These are phyloP conservation scores for Pisolithus orientalis DNA, from an alignment of 768 basidiomycete genomes.

Conservation along the genomic window DNA sequence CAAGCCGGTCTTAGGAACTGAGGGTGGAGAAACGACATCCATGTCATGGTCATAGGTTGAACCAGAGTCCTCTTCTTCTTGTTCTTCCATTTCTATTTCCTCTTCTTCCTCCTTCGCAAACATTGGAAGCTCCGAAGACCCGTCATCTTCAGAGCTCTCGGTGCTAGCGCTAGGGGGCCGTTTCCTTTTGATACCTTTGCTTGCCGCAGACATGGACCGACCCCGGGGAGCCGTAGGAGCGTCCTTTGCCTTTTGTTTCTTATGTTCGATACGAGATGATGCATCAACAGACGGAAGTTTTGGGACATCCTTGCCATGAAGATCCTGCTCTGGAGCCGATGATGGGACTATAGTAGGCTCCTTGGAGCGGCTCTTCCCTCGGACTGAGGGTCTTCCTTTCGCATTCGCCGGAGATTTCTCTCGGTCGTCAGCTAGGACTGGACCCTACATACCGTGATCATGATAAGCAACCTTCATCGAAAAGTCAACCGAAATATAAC, in stretches of 20 bases:
- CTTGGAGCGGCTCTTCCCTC: slow-evolving; percentile 10
- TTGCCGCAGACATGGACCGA: slow-evolving; percentile 1
- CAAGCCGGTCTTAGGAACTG: slow-evolving; percentile 12
- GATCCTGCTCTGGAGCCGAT: slow-evolving; percentile 53
- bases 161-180: slow-evolving; percentile 20
- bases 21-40: slow-evolving; percentile 27
- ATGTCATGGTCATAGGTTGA: slow-evolving; percentile 37
- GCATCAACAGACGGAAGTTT: slow-evolving; percentile 5
- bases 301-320: slow-evolving; percentile 9
- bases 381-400: slow-evolving; percentile 8
- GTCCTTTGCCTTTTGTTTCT: slow-evolving; percentile 2
- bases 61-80: slow-evolving; percentile 37
- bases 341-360: slow-evolving; percentile 45
- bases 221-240: slow-evolving; percentile 2
- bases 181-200: slow-evolving; percentile 13
- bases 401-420: slow-evolving; percentile 7
- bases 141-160: slow-evolving; percentile 14
- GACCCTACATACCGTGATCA: slow-evolving; percentile 1
- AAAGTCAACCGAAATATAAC: neutral
- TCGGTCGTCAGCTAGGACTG: slow-evolving; percentile 1
- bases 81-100: slow-evolving; percentile 1
- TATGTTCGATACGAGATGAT: slow-evolving; percentile 3
- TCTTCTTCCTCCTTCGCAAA: slow-evolving; percentile 10
- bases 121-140: slow-evolving; percentile 24
- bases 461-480: neutral